Percentiles rank a stretch among this genome's conserved stretches.
These are phyloP conservation scores for Magnolia changhungtana DNA, from an alignment of 164 flowering plant genomes.

Conservation along the genomic window DNA sequence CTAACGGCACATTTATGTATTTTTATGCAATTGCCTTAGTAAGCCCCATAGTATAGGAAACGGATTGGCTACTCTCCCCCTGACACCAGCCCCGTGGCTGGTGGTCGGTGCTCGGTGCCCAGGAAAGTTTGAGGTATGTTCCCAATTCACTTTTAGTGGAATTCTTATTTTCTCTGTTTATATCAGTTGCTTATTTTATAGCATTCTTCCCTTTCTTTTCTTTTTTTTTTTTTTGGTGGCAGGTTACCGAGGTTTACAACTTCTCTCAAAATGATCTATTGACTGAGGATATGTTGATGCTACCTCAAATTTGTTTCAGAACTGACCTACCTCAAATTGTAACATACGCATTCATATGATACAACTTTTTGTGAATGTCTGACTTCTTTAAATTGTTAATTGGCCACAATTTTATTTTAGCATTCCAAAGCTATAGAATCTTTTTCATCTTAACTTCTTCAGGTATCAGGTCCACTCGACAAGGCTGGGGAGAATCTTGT, in stretches of 20 bases:
- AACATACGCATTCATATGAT: too few species aligned
- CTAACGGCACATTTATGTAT: too few species aligned
- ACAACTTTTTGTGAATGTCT: too few species aligned
- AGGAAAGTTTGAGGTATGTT: conserved; percentile 93
- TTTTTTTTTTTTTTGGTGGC: conserved; percentile 15
- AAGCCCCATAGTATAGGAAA: too few species aligned
- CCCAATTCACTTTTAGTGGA: neutral
- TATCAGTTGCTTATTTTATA: neutral
- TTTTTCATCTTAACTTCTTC: conserved; percentile 37
- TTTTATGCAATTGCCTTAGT: too few species aligned
- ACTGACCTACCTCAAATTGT: too few species aligned
- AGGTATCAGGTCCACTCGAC: conserved; percentile 75
- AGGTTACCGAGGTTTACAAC: conserved; percentile 90
- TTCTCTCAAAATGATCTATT: conserved; percentile 93
- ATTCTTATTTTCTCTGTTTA: neutral
- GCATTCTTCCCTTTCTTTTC: conserved; percentile 1
- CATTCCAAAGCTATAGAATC: neutral
- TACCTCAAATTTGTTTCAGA: conserved; percentile 9
- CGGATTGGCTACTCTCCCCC: too few species aligned
- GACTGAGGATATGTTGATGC: conserved; percentile 88
- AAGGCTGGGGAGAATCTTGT: conserved; percentile 53
- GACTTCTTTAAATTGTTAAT: neutral
- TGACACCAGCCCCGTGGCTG: too few species aligned
- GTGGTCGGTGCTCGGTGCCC: too few species aligned
- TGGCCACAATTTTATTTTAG: neutral